phyloP scores from a whole-genome alignment of 441 rosid species.

The Flueggea neowawraea region DNA sequence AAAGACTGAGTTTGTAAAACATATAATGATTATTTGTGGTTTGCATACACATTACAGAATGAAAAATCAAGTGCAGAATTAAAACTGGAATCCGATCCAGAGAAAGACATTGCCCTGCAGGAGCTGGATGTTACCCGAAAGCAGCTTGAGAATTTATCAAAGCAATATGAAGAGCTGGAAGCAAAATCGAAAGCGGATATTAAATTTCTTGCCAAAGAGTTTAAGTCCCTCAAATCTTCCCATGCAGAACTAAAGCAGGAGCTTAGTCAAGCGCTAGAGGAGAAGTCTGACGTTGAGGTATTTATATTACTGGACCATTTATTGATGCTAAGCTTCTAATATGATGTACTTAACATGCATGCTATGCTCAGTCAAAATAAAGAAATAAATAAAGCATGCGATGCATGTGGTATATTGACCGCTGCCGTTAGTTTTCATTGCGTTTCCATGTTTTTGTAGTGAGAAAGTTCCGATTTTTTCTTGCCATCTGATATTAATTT shows the following conservation, averaged over 20 bases:
- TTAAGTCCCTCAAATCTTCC: slow-evolving; percentile 77
- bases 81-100: slow-evolving; percentile 33
- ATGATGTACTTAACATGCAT: background rate
- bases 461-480: background rate
- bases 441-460: background rate
- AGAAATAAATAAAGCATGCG: background rate
- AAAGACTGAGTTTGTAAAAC: background rate
- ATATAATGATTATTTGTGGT: slow-evolving; percentile 1
- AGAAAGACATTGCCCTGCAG: slow-evolving; percentile 38
- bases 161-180: slow-evolving; percentile 69
- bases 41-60: slow-evolving; percentile 46
- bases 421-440: background rate
- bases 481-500: background rate
- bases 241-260: slow-evolving; percentile 66
- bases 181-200: slow-evolving; percentile 93
- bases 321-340: background rate
- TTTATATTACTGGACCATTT: slow-evolving; percentile 10
- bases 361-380: background rate
- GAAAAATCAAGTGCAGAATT: slow-evolving; percentile 39
- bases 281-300: slow-evolving; percentile 86
- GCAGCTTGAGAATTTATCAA: slow-evolving; percentile 64
- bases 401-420: background rate
- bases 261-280: slow-evolving; percentile 53
- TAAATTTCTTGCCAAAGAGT: slow-evolving; percentile 94
- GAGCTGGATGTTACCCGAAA: slow-evolving; percentile 74